Percentiles rank a stretch among this genome's conserved stretches.
Evolutionary conservation across 306 rosid genomes (phyloP).

Genomic region (Rosa persica): DNA sequence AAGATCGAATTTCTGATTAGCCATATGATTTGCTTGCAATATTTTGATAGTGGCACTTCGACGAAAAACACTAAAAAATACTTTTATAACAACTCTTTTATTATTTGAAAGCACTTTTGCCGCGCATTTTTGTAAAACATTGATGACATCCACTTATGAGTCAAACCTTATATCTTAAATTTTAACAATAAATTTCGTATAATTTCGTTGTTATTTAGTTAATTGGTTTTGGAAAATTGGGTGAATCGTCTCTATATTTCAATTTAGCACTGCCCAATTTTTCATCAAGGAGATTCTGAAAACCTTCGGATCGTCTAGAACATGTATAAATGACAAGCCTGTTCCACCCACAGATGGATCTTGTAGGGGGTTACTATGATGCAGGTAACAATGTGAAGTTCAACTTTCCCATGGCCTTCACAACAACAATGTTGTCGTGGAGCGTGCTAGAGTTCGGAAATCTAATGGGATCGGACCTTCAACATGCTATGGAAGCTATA

Average conservation of each 20-base stretch:
- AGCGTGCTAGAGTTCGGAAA: slow-evolving; percentile 49
- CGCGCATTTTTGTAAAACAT: too few relatives aligned
- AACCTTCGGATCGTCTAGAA: neutral
- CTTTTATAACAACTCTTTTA: too few relatives aligned
- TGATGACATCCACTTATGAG: too few relatives aligned
- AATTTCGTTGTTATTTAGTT: too few relatives aligned
- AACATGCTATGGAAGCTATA: slow-evolving; percentile 35
- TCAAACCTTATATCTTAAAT: too few relatives aligned
- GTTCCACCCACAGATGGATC: slow-evolving; percentile 34
- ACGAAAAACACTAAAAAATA: too few relatives aligned
- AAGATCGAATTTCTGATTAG: neutral
- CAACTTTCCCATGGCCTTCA: slow-evolving; percentile 55
- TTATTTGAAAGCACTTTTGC: too few relatives aligned
- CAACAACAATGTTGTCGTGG: slow-evolving; percentile 47
- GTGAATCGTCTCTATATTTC: too few relatives aligned
- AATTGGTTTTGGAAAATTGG: too few relatives aligned
- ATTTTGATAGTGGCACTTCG: neutral
- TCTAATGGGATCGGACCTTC: slow-evolving; percentile 32
- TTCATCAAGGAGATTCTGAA: neutral
- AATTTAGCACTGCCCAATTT: neutral
- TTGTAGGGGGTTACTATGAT: slow-evolving; percentile 57
- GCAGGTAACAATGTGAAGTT: slow-evolving; percentile 62
- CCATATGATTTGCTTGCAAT: neutral
- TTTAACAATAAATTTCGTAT: too few relatives aligned
- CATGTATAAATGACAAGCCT: neutral